Conservation (phyloP, 176 grass and related monocot genomes). For the Typha latifolia region DNA sequence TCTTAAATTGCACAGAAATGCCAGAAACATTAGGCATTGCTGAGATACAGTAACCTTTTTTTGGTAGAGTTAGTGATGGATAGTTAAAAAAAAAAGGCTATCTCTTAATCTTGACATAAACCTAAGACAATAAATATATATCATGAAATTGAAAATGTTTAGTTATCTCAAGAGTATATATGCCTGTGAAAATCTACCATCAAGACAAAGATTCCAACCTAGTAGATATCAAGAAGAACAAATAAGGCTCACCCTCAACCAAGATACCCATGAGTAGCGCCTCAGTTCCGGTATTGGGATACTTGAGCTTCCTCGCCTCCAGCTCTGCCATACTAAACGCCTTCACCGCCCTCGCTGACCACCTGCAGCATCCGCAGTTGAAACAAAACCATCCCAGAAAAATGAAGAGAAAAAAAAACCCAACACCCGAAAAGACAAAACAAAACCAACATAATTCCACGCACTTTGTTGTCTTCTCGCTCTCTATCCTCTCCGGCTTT, state of each 20-base stretch:
- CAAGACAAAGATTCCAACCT: not conserved
- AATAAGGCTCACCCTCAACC: conserved; percentile 49
- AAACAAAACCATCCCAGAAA: not conserved
- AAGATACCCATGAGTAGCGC: conserved; percentile 83
- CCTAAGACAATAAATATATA: no score
- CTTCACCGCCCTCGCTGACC: conserved; percentile 70
- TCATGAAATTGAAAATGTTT: no score
- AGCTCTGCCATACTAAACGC: conserved; percentile 74
- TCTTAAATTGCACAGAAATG: no score
- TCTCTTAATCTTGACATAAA: no score
- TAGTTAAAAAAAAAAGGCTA: no score
- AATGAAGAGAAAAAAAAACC: not conserved
- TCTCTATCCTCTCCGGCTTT: not conserved
- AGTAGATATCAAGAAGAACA: not conserved
- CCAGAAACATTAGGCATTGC: no score
- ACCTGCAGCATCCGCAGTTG: conserved; percentile 26
- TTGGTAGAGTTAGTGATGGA: no score
- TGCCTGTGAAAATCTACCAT: no score
- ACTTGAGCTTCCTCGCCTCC: conserved; percentile 74
- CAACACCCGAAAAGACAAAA: not conserved
- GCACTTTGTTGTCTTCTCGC: not conserved
- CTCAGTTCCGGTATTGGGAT: conserved; percentile 61
- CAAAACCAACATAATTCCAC: not conserved
- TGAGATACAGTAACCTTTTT: no score
- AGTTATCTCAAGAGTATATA: no score